Base-by-base conservation (phyloP, 2,329 filamentous ascomycete genomes). In the Ascochyta clinopodiicola region DNA sequence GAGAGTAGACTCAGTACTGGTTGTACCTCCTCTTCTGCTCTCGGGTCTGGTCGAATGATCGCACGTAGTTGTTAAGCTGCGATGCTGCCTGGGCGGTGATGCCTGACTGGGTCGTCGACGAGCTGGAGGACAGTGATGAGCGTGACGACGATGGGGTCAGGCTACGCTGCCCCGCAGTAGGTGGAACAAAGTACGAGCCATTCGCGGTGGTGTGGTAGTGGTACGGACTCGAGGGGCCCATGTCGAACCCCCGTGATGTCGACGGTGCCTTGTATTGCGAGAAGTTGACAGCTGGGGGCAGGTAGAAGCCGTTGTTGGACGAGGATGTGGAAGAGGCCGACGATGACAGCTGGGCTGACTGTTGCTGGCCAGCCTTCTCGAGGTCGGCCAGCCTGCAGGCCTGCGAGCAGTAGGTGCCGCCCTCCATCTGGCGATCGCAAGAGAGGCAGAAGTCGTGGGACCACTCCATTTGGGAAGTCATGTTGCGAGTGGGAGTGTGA, bases 371-470 rank as follows among this genome's bases (percentile, higher is more conserved):
- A 53, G 85, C 87, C 77, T 87, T 88, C 77, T 96, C 92, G 68
- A 94, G 87, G 78, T 96, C 93, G 64, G 91, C 89, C 39, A 97
- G 82, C 63, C 92, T 86, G 84, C 93, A 97, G 27, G 90, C 86
- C 79, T 97, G 92, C 42, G 92, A 96, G 84, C 93, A 97, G 83
- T 96, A 96, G 63, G 90, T 87, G 62, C 88, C 88, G 59, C 88
- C 88, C 57, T 78, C 75, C 57, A 90, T 92, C 79, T 96, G 91
- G 79, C 89, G 89, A 80, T 97, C 93, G 82, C 93, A 97, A 80
- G 90, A 88, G 68, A 97, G 87, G 83, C 93, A 97, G 85, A 92
- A 96, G 78, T 96, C 89, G 77, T 90, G 91, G 69, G 90, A 90
- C 92, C 93, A 96, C 71, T 81, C 79, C 78, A 82, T 81, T 48